Evolutionary conservation across 2,329 filamentous ascomycete species (phyloP).

Genomic region (Sporothrix euskadiensis): DNA sequence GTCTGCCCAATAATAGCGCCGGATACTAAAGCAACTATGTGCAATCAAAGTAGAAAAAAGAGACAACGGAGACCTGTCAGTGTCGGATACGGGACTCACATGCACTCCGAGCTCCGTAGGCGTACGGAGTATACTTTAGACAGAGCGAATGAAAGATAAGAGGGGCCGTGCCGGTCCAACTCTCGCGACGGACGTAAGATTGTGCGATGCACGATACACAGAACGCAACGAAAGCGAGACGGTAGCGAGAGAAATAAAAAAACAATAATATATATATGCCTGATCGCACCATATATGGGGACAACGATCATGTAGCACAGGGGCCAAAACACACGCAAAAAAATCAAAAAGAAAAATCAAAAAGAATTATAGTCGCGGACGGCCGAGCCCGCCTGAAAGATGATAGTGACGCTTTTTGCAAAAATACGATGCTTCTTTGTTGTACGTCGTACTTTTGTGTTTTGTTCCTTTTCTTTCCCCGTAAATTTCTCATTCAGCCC

Average conservation of each 20-base stretch:
- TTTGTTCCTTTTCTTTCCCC: background rate
- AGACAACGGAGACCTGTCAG: background rate
- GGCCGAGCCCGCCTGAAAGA: constrained; percentile 1
- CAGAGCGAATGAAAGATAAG: background rate
- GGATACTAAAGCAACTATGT: constrained; percentile 17
- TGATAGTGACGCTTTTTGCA: background rate
- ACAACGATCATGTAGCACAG: background rate
- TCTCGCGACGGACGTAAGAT: constrained; percentile 17
- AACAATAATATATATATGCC: background rate
- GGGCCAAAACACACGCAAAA: background rate
- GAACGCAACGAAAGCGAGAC: constrained; percentile 5
- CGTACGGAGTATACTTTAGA: background rate
- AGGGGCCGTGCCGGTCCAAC: background rate
- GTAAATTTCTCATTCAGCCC: background rate
- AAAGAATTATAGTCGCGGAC: background rate
- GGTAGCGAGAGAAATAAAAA: background rate
- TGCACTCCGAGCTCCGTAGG: background rate
- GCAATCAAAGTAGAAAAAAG: constrained; percentile 18
- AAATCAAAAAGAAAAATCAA: background rate
- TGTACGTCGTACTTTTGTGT: background rate
- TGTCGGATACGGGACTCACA: constrained; percentile 13
- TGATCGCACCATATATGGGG: background rate
- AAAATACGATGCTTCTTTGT: background rate
- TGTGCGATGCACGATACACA: background rate
- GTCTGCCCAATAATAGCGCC: constrained; percentile 23